Base-by-base conservation (phyloP, 1,139 yeast genomes). In the Debaryomyces nepalensis region DNA sequence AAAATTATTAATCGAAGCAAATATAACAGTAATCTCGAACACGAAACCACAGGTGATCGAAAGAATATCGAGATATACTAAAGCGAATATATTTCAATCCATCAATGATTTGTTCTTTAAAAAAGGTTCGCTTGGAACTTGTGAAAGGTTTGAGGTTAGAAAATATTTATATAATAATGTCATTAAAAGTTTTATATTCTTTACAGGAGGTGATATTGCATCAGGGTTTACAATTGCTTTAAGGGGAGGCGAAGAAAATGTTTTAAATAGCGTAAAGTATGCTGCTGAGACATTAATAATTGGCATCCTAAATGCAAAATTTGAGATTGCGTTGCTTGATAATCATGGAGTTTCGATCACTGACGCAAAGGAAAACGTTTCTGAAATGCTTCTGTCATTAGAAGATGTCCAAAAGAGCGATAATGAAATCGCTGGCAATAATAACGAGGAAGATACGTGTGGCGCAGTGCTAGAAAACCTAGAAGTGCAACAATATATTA, bases 41-140 rank as follows among this genome's bases (percentile, higher is more conserved):
- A 79, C 89, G 43, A 90, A 95, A 55, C 88, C 88, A 0, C 90
- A 84, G 48, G 93, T 90, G 1, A 78, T 95, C 38, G 87, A 85
- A 52, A 73, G 96, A 45, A 77, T 93, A 9, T 81, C 97, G 0
- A 70, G 93, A 43, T 76, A 89, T 51, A 87, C 97, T 0, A 83
- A 80, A 41, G 93, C 96, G 0, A 97, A 90, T 55, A 83, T 95
- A 22, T 73, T 72, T 49, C 78, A 73, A 48, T 66, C 75, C 0
- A 74, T 73, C 3, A 74, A 74, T 53, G 79, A 74, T 47, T 53
- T 74, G 18, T 73, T 73, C 47, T 74, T 74, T 59, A 74, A 73
- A 43, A 73, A 73, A 48, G 77, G 78, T 64, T 75, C 55, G 15
- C 69, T 93, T 37, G 99, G 99, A 0, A 70, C 73, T 3, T 91